phyloP scores from a whole-genome alignment of 129 eudicot species.

The Pulicaria dysenterica region DNA sequence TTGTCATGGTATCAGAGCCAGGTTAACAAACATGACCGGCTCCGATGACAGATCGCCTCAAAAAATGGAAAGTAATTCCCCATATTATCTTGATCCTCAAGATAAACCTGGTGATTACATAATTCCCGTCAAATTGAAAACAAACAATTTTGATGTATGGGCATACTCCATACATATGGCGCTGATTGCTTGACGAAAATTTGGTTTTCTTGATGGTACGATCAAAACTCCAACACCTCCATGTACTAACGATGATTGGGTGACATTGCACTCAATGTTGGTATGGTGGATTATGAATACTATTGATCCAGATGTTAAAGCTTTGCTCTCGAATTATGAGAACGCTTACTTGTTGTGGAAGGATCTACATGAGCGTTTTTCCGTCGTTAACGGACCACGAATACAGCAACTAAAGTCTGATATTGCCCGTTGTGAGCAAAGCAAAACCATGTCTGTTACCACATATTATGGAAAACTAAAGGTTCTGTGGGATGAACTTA shows the following conservation, averaged over 20 bases:
- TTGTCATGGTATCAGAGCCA: no score
- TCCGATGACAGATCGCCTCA: not conserved
- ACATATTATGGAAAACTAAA: slow-evolving; percentile 4
- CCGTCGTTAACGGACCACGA: no score
- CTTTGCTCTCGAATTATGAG: slow-evolving; percentile 25
- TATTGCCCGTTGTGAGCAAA: slow-evolving; percentile 1
- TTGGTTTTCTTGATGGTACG: no score
- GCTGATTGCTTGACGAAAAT: no score
- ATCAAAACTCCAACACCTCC: not conserved
- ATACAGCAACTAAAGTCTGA: not conserved
- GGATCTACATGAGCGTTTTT: no score
- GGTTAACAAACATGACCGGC: not conserved
- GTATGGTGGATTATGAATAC: not conserved
- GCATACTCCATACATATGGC: no score
- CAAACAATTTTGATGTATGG: no score
- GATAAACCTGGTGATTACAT: not conserved
- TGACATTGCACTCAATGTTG: no score
- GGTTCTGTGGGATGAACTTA: not conserved
- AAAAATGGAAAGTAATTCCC: not conserved
- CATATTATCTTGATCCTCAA: not conserved
- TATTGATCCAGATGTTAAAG: slow-evolving; percentile 26
- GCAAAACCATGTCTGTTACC: not conserved
- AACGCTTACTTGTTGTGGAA: no score
- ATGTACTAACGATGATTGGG: not conserved
- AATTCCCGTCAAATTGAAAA: not conserved